Percentiles rank a stretch among this genome's conserved stretches.
phyloP scores from a whole-genome alignment of 2,329 filamentous ascomycete species.

The Clarireedia paspali region DNA sequence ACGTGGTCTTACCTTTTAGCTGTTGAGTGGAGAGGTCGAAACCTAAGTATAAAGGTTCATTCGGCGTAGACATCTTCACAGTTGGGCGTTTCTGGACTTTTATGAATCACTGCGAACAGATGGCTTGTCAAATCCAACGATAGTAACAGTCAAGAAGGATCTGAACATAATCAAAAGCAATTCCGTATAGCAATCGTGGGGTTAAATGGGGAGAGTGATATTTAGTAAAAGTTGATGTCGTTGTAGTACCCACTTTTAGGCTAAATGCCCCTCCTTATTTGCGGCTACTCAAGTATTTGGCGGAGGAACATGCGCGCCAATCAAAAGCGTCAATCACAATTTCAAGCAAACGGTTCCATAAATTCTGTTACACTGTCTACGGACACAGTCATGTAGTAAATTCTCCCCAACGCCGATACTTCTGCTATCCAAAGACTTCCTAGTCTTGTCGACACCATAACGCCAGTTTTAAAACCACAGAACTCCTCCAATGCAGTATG shows the following conservation, averaged over 20 bases:
- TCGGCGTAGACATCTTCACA: slow-evolving; percentile 30
- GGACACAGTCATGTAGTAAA: neutral
- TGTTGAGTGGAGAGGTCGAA: slow-evolving; percentile 97
- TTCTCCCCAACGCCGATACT: slow-evolving; percentile 4
- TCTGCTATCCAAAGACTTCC: neutral
- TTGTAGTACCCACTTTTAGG: slow-evolving; percentile 9
- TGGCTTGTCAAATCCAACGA: neutral
- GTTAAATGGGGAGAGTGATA: slow-evolving; percentile 3
- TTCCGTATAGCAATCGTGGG: slow-evolving; percentile 1
- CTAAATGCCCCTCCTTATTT: slow-evolving; percentile 1
- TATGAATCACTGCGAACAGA: neutral
- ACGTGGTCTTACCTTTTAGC: slow-evolving; percentile 61
- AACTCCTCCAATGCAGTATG: slow-evolving; percentile 13
- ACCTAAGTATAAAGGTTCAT: slow-evolving; percentile 70
- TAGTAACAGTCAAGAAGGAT: neutral
- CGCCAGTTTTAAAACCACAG: slow-evolving; percentile 8
- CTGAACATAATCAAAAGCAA: neutral
- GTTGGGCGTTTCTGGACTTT: slow-evolving; percentile 1
- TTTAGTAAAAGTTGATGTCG: slow-evolving; percentile 6
- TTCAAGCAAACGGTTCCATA: neutral
- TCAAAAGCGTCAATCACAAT: slow-evolving; percentile 5
- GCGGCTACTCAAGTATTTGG: neutral
- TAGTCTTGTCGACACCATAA: slow-evolving; percentile 2
- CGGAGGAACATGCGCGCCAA: slow-evolving; percentile 17
- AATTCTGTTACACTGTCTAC: slow-evolving; percentile 5